These are phyloP conservation scores for Apiospora koreana DNA, from an alignment of 2,329 filamentous ascomycete genomes.

Conservation along the genomic window DNA sequence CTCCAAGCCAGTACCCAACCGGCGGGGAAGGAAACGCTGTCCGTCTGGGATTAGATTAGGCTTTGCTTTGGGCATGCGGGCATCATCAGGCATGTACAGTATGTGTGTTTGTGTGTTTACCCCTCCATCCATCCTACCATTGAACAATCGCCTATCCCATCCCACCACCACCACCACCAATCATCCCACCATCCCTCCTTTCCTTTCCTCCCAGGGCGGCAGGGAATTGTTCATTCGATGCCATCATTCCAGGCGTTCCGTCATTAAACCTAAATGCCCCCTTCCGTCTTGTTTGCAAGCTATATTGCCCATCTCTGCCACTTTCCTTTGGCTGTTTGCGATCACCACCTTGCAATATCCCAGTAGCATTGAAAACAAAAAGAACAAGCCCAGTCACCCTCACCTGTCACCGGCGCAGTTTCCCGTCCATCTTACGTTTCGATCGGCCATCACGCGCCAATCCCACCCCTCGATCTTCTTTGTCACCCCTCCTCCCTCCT, in stretches of 20 bases:
- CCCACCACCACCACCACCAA: background rate
- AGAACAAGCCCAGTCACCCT: background rate
- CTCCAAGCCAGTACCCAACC: background rate
- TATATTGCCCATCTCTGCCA: background rate
- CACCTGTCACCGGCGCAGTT: background rate
- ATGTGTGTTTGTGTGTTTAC: background rate
- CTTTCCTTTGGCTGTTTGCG: background rate
- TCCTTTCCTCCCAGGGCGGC: background rate
- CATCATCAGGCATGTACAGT: background rate
- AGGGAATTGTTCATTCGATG: background rate
- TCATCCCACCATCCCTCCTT: background rate
- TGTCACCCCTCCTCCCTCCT: constrained; percentile 12
- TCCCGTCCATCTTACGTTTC: background rate
- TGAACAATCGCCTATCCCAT: background rate
- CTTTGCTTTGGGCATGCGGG: background rate
- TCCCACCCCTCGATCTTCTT: background rate
- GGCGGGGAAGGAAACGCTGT: background rate
- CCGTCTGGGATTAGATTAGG: background rate
- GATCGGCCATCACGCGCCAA: constrained; percentile 4
- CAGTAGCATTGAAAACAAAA: background rate
- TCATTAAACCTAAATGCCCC: constrained; percentile 4
- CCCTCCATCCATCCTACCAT: background rate
- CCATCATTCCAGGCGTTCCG: constrained; percentile 2
- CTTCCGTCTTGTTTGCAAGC: background rate
- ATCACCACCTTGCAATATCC: background rate